Evolutionary conservation across 2,329 filamentous ascomycete genomes (phyloP).

Genomic region (Sarocladiaceae sp.): DNA sequence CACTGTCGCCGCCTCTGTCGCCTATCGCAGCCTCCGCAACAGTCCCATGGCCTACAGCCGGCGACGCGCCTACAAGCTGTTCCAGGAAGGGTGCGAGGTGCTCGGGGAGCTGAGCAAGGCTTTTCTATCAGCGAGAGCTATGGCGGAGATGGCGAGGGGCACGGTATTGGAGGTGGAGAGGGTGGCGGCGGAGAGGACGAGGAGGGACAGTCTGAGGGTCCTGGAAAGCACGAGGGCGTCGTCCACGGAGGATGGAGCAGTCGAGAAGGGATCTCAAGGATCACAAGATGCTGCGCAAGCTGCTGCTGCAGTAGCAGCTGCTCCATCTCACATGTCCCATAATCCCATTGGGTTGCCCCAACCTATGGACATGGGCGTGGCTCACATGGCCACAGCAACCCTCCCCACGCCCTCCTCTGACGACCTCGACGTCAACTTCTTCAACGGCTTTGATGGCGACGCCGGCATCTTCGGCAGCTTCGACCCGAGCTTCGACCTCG

Average conservation of each 20-base stretch:
- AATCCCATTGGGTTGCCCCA: too few relatives aligned
- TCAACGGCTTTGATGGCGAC: slow-evolving; percentile 12
- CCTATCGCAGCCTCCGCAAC: slow-evolving; percentile 17
- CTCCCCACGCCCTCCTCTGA: not conserved
- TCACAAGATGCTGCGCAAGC: slow-evolving; percentile 8
- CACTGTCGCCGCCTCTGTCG: slow-evolving; percentile 17
- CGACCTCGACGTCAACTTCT: slow-evolving; percentile 11
- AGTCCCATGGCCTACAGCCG: slow-evolving; percentile 16
- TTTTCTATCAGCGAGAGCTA: slow-evolving; percentile 17
- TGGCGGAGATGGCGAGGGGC: slow-evolving; percentile 17
- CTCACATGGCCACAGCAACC: not conserved
- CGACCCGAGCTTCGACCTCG: slow-evolving; percentile 17
- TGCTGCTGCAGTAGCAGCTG: slow-evolving; percentile 8
- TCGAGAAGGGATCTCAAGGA: not conserved
- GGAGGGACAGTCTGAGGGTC: slow-evolving; percentile 12
- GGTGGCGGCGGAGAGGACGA: slow-evolving; percentile 13
- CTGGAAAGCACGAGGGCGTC: slow-evolving; percentile 2
- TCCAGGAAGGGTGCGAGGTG: slow-evolving; percentile 16
- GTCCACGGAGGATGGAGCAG: slow-evolving; percentile 7
- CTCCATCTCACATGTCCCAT: slow-evolving; percentile 10
- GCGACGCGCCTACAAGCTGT: slow-evolving; percentile 13
- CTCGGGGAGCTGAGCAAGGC: slow-evolving; percentile 16
- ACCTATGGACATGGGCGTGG: too few relatives aligned
- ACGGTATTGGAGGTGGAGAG: slow-evolving; percentile 17
- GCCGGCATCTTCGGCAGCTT: slow-evolving; percentile 17